phyloP scores from a whole-genome alignment of 2,329 filamentous ascomycete genomes.

The Pyrenochaeta sp. region DNA sequence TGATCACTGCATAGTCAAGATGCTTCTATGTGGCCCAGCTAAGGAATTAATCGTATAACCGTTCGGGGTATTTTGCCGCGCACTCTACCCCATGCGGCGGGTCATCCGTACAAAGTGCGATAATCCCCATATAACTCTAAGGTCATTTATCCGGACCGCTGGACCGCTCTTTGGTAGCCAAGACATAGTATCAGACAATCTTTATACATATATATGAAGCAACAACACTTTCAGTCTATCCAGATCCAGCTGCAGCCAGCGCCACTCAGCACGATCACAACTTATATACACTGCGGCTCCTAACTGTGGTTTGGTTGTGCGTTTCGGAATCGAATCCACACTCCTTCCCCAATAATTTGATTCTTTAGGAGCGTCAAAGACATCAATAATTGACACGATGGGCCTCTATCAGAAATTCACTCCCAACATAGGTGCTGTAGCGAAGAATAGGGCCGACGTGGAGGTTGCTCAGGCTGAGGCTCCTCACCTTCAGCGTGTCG shows the following conservation, averaged over 20 bases:
- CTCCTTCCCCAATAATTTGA: conserved; percentile 10
- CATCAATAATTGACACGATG: conserved; percentile 24
- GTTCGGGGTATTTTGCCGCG: conserved; percentile 19
- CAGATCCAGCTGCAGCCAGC: conserved; percentile 25
- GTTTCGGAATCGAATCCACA: conserved; percentile 17
- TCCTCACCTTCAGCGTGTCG: conserved; percentile 60
- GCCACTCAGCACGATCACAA: conserved; percentile 18
- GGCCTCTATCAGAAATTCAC: conserved; percentile 28
- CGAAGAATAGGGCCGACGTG: conserved; percentile 31
- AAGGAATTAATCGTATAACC: conserved; percentile 15
- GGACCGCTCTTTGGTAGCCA: conserved; percentile 30
- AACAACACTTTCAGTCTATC: conserved; percentile 20
- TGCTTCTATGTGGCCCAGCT: conserved; percentile 10
- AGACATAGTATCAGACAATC: conserved; percentile 19
- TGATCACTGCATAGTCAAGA: conserved; percentile 10
- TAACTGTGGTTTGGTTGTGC: conserved; percentile 18
- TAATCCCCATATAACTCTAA: conserved; percentile 23
- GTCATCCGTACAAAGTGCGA: conserved; percentile 25
- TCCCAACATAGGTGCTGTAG: conserved; percentile 27
- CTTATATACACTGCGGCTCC: conserved; percentile 27
- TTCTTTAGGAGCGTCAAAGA: conserved; percentile 7
- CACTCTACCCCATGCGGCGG: conserved; percentile 32
- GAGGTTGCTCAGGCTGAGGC: conserved; percentile 57
- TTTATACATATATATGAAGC: conserved; percentile 37
- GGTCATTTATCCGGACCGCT: conserved; percentile 43